Evolutionary conservation across 2,329 filamentous ascomycete genomes (phyloP).

Genomic region (Sporothrix euskadiensis): DNA sequence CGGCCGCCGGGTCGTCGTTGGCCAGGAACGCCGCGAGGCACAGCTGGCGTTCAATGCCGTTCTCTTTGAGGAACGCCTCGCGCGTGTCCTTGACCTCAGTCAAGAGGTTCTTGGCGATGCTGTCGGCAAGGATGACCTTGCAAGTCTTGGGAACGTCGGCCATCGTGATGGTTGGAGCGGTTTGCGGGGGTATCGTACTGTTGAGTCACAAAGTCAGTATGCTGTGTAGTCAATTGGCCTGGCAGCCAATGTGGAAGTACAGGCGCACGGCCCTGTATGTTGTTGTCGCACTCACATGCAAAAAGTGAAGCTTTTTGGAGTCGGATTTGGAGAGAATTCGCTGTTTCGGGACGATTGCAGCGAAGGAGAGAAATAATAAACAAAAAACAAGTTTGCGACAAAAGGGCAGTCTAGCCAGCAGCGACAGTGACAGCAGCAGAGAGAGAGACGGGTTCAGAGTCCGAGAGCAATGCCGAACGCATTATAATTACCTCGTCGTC

Average conservation of each 20-base stretch:
- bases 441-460: slow-evolving; percentile 7
- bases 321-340: slow-evolving; percentile 20
- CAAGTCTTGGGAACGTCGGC: slow-evolving; percentile 65
- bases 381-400: background rate
- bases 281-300: background rate
- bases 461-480: slow-evolving; percentile 13
- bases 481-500: slow-evolving; percentile 21
- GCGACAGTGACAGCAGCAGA: slow-evolving; percentile 16
- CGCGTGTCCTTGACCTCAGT: slow-evolving; percentile 76
- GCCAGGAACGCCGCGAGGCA: slow-evolving; percentile 88
- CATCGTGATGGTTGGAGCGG: slow-evolving; percentile 38
- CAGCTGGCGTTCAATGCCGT: slow-evolving; percentile 55
- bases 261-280: background rate
- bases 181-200: background rate
- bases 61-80: slow-evolving; percentile 63
- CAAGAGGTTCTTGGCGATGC: slow-evolving; percentile 80
- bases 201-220: background rate
- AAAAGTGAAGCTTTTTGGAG: slow-evolving; percentile 19
- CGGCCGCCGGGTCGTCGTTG: slow-evolving; percentile 84
- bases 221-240: background rate
- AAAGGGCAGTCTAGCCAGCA: slow-evolving; percentile 8
- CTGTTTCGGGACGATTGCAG: slow-evolving; percentile 4
- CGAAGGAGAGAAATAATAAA: background rate
- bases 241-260: background rate
- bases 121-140: slow-evolving; percentile 88